These are phyloP conservation scores for Aspergillus ruber DNA, from an alignment of 2,329 filamentous ascomycete species.

Conservation along the genomic window DNA sequence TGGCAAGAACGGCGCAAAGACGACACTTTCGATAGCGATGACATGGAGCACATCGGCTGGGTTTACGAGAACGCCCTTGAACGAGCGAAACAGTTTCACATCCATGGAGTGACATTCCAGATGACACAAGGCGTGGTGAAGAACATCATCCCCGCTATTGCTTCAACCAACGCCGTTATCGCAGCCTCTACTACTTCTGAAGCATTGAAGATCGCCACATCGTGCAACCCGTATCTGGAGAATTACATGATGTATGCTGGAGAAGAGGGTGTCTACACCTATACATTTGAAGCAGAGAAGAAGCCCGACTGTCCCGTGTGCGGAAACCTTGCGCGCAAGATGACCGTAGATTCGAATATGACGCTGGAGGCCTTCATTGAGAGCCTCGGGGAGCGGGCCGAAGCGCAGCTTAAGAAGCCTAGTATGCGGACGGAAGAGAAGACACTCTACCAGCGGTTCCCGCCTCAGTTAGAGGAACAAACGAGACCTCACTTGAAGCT, in stretches of 20 bases:
- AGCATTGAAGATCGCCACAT: slow-evolving; percentile 86
- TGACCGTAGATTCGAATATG: slow-evolving; percentile 62
- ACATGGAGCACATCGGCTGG: slow-evolving; percentile 97
- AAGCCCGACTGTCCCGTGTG: slow-evolving; percentile 95
- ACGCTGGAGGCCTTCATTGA: slow-evolving; percentile 83
- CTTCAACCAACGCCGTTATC: slow-evolving; percentile 94
- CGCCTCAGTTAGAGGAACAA: slow-evolving; percentile 73
- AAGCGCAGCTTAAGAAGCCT: slow-evolving; percentile 89
- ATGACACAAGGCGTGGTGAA: slow-evolving; percentile 97
- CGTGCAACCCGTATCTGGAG: slow-evolving; percentile 70
- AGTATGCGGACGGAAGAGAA: slow-evolving; percentile 74
- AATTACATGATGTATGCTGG: slow-evolving; percentile 99
- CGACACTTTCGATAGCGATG: slow-evolving; percentile 83
- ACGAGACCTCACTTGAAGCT: slow-evolving; percentile 75
- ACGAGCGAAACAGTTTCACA: slow-evolving; percentile 82
- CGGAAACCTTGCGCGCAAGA: slow-evolving; percentile 69
- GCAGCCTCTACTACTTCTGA: slow-evolving; percentile 95
- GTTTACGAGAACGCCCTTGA: slow-evolving; percentile 76
- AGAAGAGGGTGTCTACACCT: slow-evolving; percentile 91
- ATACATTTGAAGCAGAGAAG: slow-evolving; percentile 91
- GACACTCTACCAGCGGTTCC: slow-evolving; percentile 84
- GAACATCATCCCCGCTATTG: slow-evolving; percentile 98
- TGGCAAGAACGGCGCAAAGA: slow-evolving; percentile 87
- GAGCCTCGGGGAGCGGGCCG: slow-evolving; percentile 71
- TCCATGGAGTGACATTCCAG: slow-evolving; percentile 86